Evolutionary conservation across 345 rosid genomes (phyloP).

Genomic region (Arabidopsis suecica): DNA sequence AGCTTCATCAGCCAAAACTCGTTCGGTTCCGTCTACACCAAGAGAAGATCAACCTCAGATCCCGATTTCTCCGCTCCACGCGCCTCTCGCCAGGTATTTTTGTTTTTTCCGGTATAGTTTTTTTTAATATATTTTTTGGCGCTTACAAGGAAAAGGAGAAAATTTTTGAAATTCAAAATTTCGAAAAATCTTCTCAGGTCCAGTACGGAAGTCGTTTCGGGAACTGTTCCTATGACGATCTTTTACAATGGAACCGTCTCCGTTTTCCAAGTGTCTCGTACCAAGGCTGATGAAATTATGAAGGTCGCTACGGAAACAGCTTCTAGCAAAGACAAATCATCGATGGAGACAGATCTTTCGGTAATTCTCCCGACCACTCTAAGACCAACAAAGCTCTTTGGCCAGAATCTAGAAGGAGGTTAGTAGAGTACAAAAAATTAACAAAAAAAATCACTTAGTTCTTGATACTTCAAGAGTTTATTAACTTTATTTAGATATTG

Average conservation of each 20-base stretch:
- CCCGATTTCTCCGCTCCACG: constrained; percentile 49
- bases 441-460: neutral
- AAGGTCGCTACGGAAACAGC: constrained; percentile 61
- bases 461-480: neutral
- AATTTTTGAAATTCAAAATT: neutral
- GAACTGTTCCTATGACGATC: constrained; percentile 79
- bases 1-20: constrained; percentile 47
- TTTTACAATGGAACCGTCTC: constrained; percentile 85
- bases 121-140: neutral
- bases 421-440: neutral
- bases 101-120: neutral
- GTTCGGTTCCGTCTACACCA: constrained; percentile 59
- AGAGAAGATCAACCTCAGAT: constrained; percentile 43
- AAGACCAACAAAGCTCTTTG: constrained; percentile 56
- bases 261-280: constrained; percentile 63
- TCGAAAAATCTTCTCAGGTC: constrained; percentile 29
- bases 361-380: constrained; percentile 39
- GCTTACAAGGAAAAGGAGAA: neutral
- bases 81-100: constrained; percentile 50
- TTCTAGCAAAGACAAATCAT: constrained; percentile 41
- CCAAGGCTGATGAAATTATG: constrained; percentile 70
- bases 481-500: neutral
- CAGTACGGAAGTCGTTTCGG: constrained; percentile 40
- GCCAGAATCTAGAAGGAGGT: constrained; percentile 65
- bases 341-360: constrained; percentile 35